Base-by-base conservation (phyloP, 2,329 filamentous ascomycete genomes). In the Phialocephala subalpina region DNA sequence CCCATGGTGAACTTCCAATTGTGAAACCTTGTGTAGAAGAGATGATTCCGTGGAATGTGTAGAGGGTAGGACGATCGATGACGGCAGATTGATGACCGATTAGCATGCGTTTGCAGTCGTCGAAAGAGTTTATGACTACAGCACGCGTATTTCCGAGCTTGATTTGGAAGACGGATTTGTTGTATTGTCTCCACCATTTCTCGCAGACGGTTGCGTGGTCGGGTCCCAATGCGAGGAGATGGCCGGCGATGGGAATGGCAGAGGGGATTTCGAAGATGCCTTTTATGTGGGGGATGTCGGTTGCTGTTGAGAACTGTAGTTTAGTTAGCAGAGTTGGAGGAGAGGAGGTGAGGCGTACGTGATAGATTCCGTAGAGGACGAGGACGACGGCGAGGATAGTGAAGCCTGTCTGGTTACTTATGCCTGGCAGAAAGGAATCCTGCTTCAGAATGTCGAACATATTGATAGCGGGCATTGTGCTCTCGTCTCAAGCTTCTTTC, bases 31-130 rank as follows among this genome's bases (percentile, higher is more conserved):
- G 82, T 0, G 82, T 84, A 14, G 76, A 79, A 69, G 79, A 82
- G 18, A 86, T 84, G 58, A 86, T 77, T 2, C 82, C 83, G 67
- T 86, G 84, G 73, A 86, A 86, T 0, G 84, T 86, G 69, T 84
- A 85, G 1, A 85, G 76, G 36, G 78, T 85, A 0, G 82, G 83
- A 0, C 82, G 77, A 68, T 84, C 81, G 42, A 85, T 84, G 8
- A 84, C 73, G 3, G 83, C 83, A 25, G 81, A 81, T 64, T 84
- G 82, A 64, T 85, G 78, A 1, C 78, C 80, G 3, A 86, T 74
- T 0, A 86, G 77, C 73, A 86, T 84, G 56, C 81, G 81, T 69
- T 80, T 82, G 73, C 81, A 83, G 69, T 84, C 83, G 1, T 82
- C 80, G 62, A 85, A 86, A 0, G 81, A 84, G 72, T 84, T 86